These are phyloP conservation scores for Cerioporus squamosus DNA, from an alignment of 1,284 basidiomycete genomes.

Conservation along the genomic window DNA sequence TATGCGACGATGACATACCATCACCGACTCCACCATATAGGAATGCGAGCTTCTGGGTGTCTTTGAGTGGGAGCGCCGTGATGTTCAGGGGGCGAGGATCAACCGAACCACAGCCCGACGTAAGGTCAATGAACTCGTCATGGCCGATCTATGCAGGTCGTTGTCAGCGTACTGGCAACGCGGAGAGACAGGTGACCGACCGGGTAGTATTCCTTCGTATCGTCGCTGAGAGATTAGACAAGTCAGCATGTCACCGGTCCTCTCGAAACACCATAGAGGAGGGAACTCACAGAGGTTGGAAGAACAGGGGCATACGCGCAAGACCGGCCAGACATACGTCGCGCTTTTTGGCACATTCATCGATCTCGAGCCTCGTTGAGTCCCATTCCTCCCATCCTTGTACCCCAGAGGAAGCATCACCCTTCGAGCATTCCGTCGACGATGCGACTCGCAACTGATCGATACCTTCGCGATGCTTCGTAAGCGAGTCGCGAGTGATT, in stretches of 20 bases:
- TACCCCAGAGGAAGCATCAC: neutral
- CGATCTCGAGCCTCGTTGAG: too few species aligned
- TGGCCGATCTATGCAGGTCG: constrained; percentile 12
- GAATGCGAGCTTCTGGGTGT: constrained; percentile 17
- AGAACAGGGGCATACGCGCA: constrained; percentile 13
- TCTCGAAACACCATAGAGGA: neutral
- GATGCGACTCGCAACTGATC: neutral
- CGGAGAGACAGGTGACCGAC: neutral
- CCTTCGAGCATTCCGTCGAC: neutral
- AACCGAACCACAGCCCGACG: constrained; percentile 11
- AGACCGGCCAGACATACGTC: constrained; percentile 1
- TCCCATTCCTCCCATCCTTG: constrained; percentile 13
- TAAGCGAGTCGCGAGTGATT: neutral
- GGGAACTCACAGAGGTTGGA: constrained; percentile 9
- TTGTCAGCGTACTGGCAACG: neutral
- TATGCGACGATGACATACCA: constrained; percentile 9
- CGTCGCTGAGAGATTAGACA: neutral
- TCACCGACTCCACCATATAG: constrained; percentile 29
- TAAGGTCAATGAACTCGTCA: constrained; percentile 20
- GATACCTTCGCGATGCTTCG: neutral
- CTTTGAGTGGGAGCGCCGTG: neutral
- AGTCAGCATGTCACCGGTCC: neutral
- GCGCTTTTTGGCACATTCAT: neutral
- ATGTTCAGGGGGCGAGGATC: constrained; percentile 8
- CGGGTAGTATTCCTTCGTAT: constrained; percentile 6